phyloP scores from a whole-genome alignment of 2,329 filamentous ascomycete species.

The Aspergillus phoenicis region DNA sequence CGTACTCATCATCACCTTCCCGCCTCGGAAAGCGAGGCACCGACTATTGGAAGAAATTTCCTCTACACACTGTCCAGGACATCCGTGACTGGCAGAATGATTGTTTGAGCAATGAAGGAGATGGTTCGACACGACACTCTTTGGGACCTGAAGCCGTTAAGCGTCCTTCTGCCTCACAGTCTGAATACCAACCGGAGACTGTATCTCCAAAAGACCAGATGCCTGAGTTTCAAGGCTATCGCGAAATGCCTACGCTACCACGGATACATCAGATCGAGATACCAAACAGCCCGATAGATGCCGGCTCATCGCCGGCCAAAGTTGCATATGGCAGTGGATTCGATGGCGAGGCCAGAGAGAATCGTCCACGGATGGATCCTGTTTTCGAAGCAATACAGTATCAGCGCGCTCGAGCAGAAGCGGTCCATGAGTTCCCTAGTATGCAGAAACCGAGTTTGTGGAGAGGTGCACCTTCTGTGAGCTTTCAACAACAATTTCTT shows the following conservation, averaged over 20 bases:
- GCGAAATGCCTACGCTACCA: background rate
- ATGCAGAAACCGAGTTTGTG: slow-evolving; percentile 26
- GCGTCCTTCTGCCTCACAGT: background rate
- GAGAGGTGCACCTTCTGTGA: slow-evolving; percentile 33
- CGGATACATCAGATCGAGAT: background rate
- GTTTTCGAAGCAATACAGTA: slow-evolving; percentile 6
- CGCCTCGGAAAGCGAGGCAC: slow-evolving; percentile 35
- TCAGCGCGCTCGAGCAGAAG: background rate
- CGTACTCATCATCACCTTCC: slow-evolving; percentile 23
- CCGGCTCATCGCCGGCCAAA: background rate
- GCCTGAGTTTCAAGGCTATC: background rate
- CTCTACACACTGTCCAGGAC: slow-evolving; percentile 36
- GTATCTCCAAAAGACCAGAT: background rate
- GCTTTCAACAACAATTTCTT: slow-evolving; percentile 38
- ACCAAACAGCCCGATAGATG: background rate
- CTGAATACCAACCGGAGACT: background rate
- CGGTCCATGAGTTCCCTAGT: background rate
- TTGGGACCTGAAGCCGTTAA: background rate
- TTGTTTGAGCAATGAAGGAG: slow-evolving; percentile 15
- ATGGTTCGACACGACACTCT: background rate
- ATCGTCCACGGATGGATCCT: background rate
- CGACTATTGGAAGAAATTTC: slow-evolving; percentile 43
- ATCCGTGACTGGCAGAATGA: slow-evolving; percentile 42
- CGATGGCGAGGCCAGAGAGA: background rate
- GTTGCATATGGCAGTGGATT: background rate